Percentiles rank a stretch among this genome's conserved stretches.
Conservation (phyloP, 1,139 yeast genomes). For the Candida labiduridarum region DNA sequence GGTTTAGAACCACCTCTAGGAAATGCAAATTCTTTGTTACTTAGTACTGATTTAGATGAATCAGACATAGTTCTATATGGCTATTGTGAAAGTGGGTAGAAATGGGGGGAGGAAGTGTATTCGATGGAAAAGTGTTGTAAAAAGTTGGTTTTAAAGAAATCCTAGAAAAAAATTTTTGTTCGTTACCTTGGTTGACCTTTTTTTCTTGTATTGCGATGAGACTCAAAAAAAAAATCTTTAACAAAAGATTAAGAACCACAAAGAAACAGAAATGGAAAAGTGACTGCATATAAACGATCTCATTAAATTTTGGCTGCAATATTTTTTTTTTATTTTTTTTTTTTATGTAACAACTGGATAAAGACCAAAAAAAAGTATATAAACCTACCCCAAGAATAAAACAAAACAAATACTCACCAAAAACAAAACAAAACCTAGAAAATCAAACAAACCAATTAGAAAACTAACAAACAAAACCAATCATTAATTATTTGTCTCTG, state of each 20-base stretch:
- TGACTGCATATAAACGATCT: not conserved
- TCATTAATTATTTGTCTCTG: not conserved
- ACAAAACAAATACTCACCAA: not conserved
- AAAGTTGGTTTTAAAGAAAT: not conserved
- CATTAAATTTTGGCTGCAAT: constrained; percentile 5
- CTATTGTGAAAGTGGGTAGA: not conserved
- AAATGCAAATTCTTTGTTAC: constrained; percentile 68
- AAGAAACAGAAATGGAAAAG: not conserved
- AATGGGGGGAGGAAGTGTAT: not conserved
- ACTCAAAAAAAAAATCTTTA: not conserved
- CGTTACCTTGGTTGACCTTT: not conserved
- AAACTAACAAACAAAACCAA: not conserved
- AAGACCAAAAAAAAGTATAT: not conserved
- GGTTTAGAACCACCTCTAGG: constrained; percentile 96
- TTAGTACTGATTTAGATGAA: constrained; percentile 23
- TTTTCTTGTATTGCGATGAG: not conserved
- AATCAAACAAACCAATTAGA: not conserved
- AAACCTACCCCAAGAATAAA: not conserved
- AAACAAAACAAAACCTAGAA: not conserved
- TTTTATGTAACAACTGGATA: not conserved
- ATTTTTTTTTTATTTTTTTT: constrained; percentile 1
- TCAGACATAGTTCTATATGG: constrained; percentile 18
- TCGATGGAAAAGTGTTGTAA: not conserved
- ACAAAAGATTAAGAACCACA: not conserved
- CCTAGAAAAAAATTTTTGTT: constrained; percentile 4